Evolutionary conservation across 208 protist species (phyloP).

Genomic region (Acanthamoeba royreba): DNA sequence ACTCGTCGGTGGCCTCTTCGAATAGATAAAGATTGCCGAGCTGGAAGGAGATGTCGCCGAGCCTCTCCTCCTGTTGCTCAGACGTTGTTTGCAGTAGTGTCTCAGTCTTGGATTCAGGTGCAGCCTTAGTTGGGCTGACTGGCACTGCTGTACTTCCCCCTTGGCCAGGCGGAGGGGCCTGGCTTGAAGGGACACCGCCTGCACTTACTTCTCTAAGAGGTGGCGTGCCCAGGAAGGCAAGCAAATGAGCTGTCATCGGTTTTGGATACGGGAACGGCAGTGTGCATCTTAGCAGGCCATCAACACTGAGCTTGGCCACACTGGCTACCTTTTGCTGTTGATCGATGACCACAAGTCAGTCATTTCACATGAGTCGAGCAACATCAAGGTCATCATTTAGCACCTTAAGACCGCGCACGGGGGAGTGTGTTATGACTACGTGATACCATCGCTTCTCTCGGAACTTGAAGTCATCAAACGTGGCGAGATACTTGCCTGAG

Average conservation of each 20-base stretch:
- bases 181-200: neutral
- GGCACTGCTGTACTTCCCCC: too few relatives aligned
- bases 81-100: neutral
- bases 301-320: slow-evolving; percentile 5
- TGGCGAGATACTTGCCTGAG: neutral
- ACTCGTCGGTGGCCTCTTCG: neutral
- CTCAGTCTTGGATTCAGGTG: neutral
- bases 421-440: neutral
- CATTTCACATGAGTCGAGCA: neutral
- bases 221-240: neutral
- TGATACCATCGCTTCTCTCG: slow-evolving; percentile 33
- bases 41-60: neutral
- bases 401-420: neutral
- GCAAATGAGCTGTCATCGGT: neutral
- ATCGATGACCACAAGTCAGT: too few relatives aligned
- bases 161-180: too few relatives aligned
- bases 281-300: neutral
- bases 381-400: neutral
- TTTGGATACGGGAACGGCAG: neutral
- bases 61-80: neutral
- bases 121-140: too few relatives aligned
- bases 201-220: neutral
- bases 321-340: slow-evolving; percentile 1
- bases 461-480: slow-evolving; percentile 39
- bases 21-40: slow-evolving; percentile 32